phyloP scores from a whole-genome alignment of 805 yeast genomes.

The Candida ascalaphidarum region DNA sequence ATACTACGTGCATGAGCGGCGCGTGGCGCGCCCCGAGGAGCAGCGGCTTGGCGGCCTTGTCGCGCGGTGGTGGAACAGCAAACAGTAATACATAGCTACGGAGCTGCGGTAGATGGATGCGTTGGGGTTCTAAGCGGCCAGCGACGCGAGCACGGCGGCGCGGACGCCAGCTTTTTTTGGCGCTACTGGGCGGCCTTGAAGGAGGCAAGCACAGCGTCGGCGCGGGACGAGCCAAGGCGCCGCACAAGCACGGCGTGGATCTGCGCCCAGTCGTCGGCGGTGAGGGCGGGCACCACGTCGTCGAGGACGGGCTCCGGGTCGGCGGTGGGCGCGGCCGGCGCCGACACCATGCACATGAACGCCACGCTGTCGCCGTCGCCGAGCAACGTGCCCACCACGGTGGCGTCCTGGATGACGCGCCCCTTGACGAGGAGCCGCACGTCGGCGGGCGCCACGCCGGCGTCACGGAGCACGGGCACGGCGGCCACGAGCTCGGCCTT shows the following conservation, averaged over 20 bases:
- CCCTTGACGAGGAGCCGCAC: slow-evolving; percentile 52
- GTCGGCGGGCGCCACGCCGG: slow-evolving; percentile 26
- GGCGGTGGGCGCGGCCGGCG: slow-evolving; percentile 3
- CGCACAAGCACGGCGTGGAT: slow-evolving; percentile 25
- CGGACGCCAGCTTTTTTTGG: too few relatives aligned
- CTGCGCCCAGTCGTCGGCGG: slow-evolving; percentile 35
- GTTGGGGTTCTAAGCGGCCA: slow-evolving; percentile 16
- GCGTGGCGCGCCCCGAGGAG: slow-evolving; percentile 50
- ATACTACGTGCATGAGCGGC: slow-evolving; percentile 53
- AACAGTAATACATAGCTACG: too few relatives aligned
- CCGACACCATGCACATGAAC: slow-evolving; percentile 10
- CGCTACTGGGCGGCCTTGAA: too few relatives aligned
- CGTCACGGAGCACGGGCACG: slow-evolving; percentile 14
- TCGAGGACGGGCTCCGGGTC: neutral
- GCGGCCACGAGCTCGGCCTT: slow-evolving; percentile 27
- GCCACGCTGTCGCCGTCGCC: slow-evolving; percentile 5
- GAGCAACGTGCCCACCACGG: slow-evolving; percentile 21
- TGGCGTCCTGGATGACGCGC: slow-evolving; percentile 50
- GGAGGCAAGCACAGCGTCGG: too few relatives aligned
- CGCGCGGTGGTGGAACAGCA: too few relatives aligned
- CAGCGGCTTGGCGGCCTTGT: slow-evolving; percentile 53
- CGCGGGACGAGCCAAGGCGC: too few relatives aligned
- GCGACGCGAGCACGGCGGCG: too few relatives aligned
- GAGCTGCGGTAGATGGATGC: slow-evolving; percentile 38
- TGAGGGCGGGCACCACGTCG: slow-evolving; percentile 3